Conservation (phyloP, 352 stramenopile species). For the Globisporangium okanoganense region DNA sequence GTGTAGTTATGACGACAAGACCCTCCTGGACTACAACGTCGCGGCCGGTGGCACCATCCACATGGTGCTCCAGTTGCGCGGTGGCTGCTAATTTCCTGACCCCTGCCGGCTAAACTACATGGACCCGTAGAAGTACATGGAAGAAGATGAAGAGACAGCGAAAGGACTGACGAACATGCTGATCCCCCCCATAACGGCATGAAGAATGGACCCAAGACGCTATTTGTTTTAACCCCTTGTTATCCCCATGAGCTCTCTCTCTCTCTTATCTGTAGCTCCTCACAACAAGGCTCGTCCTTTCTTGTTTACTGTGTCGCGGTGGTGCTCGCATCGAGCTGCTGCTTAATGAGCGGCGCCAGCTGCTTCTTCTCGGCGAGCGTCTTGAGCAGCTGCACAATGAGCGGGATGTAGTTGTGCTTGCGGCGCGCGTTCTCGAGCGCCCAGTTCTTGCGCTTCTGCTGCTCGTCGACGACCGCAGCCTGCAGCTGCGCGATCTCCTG, state of each 20-base stretch:
- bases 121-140: slow-evolving; percentile 11
- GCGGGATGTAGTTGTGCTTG: slow-evolving; percentile 97
- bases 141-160: background rate
- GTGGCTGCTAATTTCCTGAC: slow-evolving; percentile 59
- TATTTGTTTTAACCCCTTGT: background rate
- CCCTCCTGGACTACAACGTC: slow-evolving; percentile 97
- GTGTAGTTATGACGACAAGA: slow-evolving; percentile 92
- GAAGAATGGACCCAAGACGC: slow-evolving; percentile 2
- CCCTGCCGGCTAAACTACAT: background rate
- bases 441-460: slow-evolving; percentile 80
- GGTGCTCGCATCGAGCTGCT: slow-evolving; percentile 34
- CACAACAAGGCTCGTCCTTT: background rate
- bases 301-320: slow-evolving; percentile 14
- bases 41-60: slow-evolving; percentile 96
- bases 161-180: background rate
- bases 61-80: slow-evolving; percentile 98
- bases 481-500: slow-evolving; percentile 43
- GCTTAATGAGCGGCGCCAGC: slow-evolving; percentile 74
- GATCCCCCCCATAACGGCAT: background rate
- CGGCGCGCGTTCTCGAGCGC: slow-evolving; percentile 89
- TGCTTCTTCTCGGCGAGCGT: slow-evolving; percentile 88
- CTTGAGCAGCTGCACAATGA: slow-evolving; percentile 93
- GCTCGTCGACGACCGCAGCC: slow-evolving; percentile 41
- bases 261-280: background rate
- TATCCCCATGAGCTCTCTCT: background rate